phyloP scores from a whole-genome alignment of 1,284 basidiomycete genomes.

The Trametes hirsuta region DNA sequence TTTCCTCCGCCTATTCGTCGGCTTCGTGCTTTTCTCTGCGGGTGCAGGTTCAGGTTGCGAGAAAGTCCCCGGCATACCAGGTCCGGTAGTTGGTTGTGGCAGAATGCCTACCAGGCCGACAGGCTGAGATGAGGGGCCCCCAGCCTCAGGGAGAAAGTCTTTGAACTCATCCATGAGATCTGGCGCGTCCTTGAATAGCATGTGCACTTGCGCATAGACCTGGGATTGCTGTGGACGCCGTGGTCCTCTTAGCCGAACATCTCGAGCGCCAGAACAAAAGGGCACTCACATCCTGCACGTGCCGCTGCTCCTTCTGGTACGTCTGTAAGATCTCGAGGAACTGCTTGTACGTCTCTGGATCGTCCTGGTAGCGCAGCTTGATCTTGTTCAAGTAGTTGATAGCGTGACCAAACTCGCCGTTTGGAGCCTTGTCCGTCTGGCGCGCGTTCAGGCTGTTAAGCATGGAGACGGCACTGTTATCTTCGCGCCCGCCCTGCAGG shows the following conservation, averaged over 20 bases:
- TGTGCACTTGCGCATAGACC: constrained; percentile 92
- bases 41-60: constrained; percentile 34
- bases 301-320: constrained; percentile 93
- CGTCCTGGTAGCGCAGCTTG: constrained; percentile 91
- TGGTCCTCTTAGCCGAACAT: not conserved
- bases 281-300: constrained; percentile 81
- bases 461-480: constrained; percentile 61
- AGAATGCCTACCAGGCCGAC: constrained; percentile 44
- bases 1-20: constrained; percentile 50
- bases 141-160: constrained; percentile 87
- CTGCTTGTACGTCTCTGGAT: constrained; percentile 96
- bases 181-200: constrained; percentile 90
- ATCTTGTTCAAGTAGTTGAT: constrained; percentile 99
- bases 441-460: constrained; percentile 51
- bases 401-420: constrained; percentile 93
- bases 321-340: constrained; percentile 98
- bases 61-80: constrained; percentile 34
- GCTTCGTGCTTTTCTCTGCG: constrained; percentile 52
- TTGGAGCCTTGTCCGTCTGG: constrained; percentile 43
- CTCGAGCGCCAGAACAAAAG: not conserved
- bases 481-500: constrained; percentile 27
- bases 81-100: constrained; percentile 43
- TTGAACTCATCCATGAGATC: constrained; percentile 97
- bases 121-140: constrained; percentile 41
- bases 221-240: constrained; percentile 50